Base-by-base conservation (phyloP, 2,329 filamentous ascomycete species). In the Aspergillus felis region DNA sequence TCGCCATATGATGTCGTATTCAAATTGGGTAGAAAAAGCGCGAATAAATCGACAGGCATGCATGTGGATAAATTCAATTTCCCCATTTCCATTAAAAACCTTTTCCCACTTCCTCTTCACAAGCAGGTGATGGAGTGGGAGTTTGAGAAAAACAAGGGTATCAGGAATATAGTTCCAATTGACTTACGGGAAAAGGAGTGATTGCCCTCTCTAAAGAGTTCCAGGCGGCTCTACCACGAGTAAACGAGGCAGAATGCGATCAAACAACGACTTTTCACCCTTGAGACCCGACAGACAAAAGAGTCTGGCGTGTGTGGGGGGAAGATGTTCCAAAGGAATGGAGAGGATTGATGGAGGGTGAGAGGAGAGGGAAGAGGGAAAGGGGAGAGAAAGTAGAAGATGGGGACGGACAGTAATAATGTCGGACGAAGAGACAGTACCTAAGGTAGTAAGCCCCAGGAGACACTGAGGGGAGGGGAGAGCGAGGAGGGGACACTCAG, bases 161-260 rank as follows among this genome's bases (percentile, higher is more conserved):
- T 47, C 12, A 24, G 24, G 12, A 25, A 47, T 47, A 47, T 47
- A 47, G 22, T 47, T 47, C 22, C 50, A 53, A 48, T 32, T 29
- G 56, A 66, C 69, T 70, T 70, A 72, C 70, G 60, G 66, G 52
- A 65, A 63, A 63, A 62, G 54, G 62, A 66, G 60, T 60, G 60
- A 65, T 63, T 60, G 56, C 53, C 61, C 52, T 57, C 56, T 47
- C 57, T 46, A 62, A 60, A 57, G 53, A 62, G 58, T 54, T 61
- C 60, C 54, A 56, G 57, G 56, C 41, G 57, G 55, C 53, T 65
- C 68, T 71, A 70, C 70, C 70, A 72, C 71, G 68, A 74, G 67
- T 64, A 53, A 70, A 71, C 69, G 67, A 71, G 69, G 66, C 62
- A 69, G 65, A 65, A 55, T 49, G 56, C 51, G 51, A 55, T 53